phyloP scores from a whole-genome alignment of 257 asterid species.

The Fraxinus cuspidata region DNA sequence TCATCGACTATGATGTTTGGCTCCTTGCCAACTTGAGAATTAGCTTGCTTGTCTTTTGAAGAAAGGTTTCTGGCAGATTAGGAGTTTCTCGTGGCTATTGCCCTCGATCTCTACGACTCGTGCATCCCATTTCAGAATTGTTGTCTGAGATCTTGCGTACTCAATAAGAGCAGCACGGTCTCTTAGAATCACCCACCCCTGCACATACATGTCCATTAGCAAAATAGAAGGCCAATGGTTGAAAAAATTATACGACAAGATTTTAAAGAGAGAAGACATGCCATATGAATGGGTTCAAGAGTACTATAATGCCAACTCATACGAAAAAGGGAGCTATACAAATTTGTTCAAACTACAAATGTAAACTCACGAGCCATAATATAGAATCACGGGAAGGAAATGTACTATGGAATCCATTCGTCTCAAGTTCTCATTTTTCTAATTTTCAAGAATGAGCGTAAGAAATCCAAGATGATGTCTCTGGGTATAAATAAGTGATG shows the following conservation, averaged over 20 bases:
- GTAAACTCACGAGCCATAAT: background rate
- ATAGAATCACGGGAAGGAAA: background rate
- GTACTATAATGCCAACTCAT: background rate
- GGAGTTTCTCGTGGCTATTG: conserved; percentile 76
- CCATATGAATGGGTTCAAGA: background rate
- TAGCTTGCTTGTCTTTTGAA: conserved; percentile 67
- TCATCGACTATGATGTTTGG: conserved; percentile 36
- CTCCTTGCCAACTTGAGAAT: conserved; percentile 23
- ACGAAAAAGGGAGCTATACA: too few species aligned
- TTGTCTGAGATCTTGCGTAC: conserved; percentile 70
- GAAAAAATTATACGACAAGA: background rate
- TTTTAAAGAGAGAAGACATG: background rate
- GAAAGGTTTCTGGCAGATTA: conserved; percentile 96
- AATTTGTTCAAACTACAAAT: background rate
- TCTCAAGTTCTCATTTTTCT: background rate
- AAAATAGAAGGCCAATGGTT: conserved; percentile 4
- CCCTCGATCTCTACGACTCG: conserved; percentile 89
- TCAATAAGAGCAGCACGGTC: conserved; percentile 72
- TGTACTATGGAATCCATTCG: background rate
- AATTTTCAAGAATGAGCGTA: background rate
- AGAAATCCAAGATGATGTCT: background rate
- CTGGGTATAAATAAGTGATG: background rate
- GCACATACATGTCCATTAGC: conserved; percentile 32
- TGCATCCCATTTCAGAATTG: conserved; percentile 93
- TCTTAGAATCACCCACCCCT: conserved; percentile 95